These are phyloP conservation scores for Corylus heterophylla DNA, from an alignment of 306 rosid species.

Conservation along the genomic window DNA sequence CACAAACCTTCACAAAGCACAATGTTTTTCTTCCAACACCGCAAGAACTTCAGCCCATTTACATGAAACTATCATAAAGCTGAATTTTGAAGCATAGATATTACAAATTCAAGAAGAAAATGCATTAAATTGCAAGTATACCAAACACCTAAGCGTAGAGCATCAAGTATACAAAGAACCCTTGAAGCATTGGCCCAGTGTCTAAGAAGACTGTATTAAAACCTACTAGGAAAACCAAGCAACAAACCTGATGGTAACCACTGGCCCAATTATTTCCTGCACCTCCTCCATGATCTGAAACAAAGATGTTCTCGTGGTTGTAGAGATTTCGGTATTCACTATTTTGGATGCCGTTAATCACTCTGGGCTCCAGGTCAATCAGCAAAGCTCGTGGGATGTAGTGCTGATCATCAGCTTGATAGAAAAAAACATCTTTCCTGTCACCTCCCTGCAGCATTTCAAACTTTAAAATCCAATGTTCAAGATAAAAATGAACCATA, in stretches of 20 bases:
- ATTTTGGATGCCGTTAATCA: slow-evolving; percentile 92
- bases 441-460: slow-evolving; percentile 86
- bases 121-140: not conserved
- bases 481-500: not conserved
- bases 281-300: slow-evolving; percentile 97
- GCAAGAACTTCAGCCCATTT: not conserved
- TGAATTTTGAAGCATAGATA: not conserved
- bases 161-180: not conserved
- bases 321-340: slow-evolving; percentile 91
- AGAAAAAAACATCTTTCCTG: slow-evolving; percentile 92
- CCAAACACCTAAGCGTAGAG: not conserved
- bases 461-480: slow-evolving; percentile 14
- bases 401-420: slow-evolving; percentile 99
- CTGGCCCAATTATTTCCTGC: slow-evolving; percentile 99
- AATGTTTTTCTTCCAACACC: not conserved
- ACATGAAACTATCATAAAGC: not conserved
- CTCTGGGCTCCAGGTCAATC: slow-evolving; percentile 97
- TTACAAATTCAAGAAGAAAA: not conserved
- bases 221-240: slow-evolving; percentile 12
- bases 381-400: slow-evolving; percentile 90
- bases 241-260: slow-evolving; percentile 89
- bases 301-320: slow-evolving; percentile 90
- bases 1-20: not conserved
- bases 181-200: slow-evolving; percentile 4
- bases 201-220: not conserved